Evolutionary conservation across 1,284 basidiomycete genomes (phyloP).

Genomic region (Takashimella koratensis): DNA sequence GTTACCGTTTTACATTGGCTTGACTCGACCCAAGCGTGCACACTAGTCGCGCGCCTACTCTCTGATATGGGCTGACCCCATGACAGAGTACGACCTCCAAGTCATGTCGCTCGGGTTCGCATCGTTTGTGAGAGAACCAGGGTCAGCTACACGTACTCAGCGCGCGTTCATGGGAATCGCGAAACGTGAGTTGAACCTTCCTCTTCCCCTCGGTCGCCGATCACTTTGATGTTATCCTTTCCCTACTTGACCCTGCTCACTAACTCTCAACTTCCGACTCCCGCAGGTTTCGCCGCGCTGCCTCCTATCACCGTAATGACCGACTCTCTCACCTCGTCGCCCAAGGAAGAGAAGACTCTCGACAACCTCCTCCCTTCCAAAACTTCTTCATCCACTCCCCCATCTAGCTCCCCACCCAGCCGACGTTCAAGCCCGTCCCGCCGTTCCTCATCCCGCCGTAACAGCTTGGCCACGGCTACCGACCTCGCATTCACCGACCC

Average conservation of each 20-base stretch:
- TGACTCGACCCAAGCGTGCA: too few species aligned
- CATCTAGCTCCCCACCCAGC: neutral
- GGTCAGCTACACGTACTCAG: conserved; percentile 66
- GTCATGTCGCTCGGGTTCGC: conserved; percentile 44
- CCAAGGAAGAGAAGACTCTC: neutral
- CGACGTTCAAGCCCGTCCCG: neutral
- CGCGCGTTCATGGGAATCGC: conserved; percentile 70
- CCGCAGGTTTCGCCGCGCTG: conserved; percentile 15
- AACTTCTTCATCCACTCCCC: neutral
- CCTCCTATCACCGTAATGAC: neutral
- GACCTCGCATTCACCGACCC: conserved; percentile 40
- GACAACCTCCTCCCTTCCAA: neutral
- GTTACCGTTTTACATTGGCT: too few species aligned
- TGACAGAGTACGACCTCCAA: conserved; percentile 14
- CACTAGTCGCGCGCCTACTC: neutral
- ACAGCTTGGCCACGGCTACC: neutral
- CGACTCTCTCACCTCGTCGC: neutral
- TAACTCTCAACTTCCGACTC: too few species aligned
- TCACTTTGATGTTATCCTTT: too few species aligned
- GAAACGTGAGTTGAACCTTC: conserved; percentile 56
- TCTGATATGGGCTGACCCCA: too few species aligned
- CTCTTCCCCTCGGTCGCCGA: too few species aligned
- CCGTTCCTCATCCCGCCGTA: neutral
- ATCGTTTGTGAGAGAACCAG: conserved; percentile 59
- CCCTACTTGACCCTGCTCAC: too few species aligned